phyloP scores from a whole-genome alignment of 2,329 filamentous ascomycete genomes.

The Achaetomium macrosporum region DNA sequence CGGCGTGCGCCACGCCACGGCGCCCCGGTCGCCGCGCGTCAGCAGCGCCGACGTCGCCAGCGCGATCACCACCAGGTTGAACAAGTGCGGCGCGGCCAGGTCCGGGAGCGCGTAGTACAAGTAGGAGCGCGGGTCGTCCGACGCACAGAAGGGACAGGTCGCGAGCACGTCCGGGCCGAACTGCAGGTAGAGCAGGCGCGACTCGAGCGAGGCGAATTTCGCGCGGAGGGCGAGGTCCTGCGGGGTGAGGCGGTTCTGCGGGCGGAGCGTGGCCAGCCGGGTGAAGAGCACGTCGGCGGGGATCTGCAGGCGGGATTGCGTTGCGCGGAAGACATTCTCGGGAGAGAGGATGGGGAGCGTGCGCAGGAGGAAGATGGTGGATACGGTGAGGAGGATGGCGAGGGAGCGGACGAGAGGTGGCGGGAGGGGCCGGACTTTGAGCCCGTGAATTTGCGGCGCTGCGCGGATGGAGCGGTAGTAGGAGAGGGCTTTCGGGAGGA shows the following conservation, averaged over 20 bases:
- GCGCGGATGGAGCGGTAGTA: conserved; percentile 55
- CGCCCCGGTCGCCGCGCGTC: conserved; percentile 50
- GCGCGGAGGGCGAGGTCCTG: conserved; percentile 60
- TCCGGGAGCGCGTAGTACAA: conserved; percentile 74
- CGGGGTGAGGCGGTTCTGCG: conserved; percentile 40
- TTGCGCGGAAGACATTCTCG: conserved; percentile 74
- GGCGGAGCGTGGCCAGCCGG: conserved; percentile 58
- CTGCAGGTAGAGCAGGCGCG: conserved; percentile 73
- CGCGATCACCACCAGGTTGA: conserved; percentile 68
- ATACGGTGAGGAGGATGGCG: conserved; percentile 45
- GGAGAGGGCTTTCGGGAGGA: conserved; percentile 60
- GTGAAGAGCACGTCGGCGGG: conserved; percentile 73
- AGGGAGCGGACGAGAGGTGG: conserved; percentile 47
- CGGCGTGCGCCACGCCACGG: conserved; percentile 61
- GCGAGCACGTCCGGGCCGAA: conserved; percentile 71
- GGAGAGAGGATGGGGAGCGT: conserved; percentile 64
- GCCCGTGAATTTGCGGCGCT: conserved; percentile 38
- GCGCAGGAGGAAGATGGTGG: conserved; percentile 49
- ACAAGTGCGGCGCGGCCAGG: conserved; percentile 69
- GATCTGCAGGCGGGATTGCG: conserved; percentile 76
- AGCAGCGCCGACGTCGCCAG: conserved; percentile 65
- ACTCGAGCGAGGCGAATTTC: conserved; percentile 65
- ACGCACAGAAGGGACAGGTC: conserved; percentile 74
- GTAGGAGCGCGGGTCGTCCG: conserved; percentile 65
- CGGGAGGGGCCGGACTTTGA: conserved; percentile 52